Evolutionary conservation across 2,329 filamentous ascomycete genomes (phyloP).

Genomic region (Colletotrichum sp.): DNA sequence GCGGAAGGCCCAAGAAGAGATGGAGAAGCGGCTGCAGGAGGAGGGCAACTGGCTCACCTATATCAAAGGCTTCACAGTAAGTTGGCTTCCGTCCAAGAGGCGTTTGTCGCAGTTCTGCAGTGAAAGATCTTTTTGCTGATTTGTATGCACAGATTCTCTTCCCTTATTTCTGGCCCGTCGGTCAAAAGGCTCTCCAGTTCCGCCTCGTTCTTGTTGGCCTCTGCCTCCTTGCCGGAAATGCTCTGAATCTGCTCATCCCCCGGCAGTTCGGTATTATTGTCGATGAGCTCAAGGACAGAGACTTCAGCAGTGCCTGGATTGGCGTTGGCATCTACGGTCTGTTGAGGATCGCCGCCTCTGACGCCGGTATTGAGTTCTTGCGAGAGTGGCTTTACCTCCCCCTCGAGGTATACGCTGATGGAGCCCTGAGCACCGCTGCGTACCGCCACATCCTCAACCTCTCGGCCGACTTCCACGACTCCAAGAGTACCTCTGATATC

Average conservation of each 20-base stretch:
- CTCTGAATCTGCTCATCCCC: slow-evolving; percentile 79
- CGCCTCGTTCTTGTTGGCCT: slow-evolving; percentile 70
- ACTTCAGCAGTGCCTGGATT: slow-evolving; percentile 46
- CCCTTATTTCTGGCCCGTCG: slow-evolving; percentile 79
- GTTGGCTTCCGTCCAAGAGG: slow-evolving; percentile 16
- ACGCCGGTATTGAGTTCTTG: slow-evolving; percentile 59
- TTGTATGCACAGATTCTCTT: slow-evolving; percentile 65
- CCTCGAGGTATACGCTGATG: slow-evolving; percentile 61
- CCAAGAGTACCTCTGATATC: slow-evolving; percentile 64
- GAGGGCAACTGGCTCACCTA: slow-evolving; percentile 81
- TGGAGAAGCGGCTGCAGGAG: slow-evolving; percentile 72
- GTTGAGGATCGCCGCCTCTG: slow-evolving; percentile 57
- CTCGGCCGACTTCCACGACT: slow-evolving; percentile 66
- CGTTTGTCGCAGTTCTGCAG: neutral
- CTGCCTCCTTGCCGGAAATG: slow-evolving; percentile 73
- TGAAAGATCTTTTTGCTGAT: neutral
- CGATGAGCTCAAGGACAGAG: slow-evolving; percentile 59
- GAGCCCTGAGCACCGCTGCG: slow-evolving; percentile 57
- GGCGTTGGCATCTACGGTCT: slow-evolving; percentile 57
- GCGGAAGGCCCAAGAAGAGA: slow-evolving; percentile 60
- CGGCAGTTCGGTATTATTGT: slow-evolving; percentile 82
- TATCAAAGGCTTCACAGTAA: slow-evolving; percentile 71
- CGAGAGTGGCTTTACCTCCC: slow-evolving; percentile 63
- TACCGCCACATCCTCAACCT: slow-evolving; percentile 66
- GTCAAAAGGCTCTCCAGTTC: slow-evolving; percentile 69